These are phyloP conservation scores for Brassica carinata DNA, from an alignment of 345 rosid genomes.

Conservation along the genomic window DNA sequence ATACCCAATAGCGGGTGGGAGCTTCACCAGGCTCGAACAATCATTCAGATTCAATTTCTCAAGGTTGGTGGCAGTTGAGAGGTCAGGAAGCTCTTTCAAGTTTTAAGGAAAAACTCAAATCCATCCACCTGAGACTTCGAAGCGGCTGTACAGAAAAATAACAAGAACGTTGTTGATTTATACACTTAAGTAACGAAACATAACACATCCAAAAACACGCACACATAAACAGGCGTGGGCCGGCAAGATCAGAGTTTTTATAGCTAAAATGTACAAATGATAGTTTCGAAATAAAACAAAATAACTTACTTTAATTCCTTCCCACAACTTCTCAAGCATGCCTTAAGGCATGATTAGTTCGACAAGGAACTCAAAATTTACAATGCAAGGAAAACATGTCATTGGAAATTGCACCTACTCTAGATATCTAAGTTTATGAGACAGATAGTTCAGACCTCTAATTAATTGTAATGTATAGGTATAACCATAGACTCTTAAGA, in stretches of 20 bases:
- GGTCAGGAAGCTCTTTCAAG: conserved; percentile 19
- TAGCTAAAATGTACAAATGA: background rate
- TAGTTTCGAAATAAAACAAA: background rate
- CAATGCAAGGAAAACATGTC: conserved; percentile 10
- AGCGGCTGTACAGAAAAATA: conserved; percentile 17
- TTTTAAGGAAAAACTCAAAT: background rate
- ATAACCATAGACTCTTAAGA: background rate
- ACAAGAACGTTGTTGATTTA: background rate
- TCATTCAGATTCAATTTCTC: background rate
- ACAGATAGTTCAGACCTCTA: background rate
- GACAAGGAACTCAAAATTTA: conserved; percentile 3
- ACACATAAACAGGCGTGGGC: background rate
- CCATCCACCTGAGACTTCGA: conserved; percentile 15
- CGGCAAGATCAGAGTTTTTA: background rate
- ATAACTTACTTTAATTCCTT: conserved; percentile 16
- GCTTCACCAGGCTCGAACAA: no score
- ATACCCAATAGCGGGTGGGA: no score
- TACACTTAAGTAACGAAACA: background rate
- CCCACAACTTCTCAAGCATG: conserved; percentile 34
- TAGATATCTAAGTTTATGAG: conserved; percentile 18
- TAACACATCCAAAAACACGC: no score
- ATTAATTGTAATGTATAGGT: background rate
- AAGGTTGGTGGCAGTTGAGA: conserved; percentile 12
- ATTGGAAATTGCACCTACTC: conserved; percentile 16
- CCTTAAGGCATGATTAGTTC: background rate